phyloP scores from a whole-genome alignment of 2,329 filamentous ascomycete species.

The Fusarium palustre region DNA sequence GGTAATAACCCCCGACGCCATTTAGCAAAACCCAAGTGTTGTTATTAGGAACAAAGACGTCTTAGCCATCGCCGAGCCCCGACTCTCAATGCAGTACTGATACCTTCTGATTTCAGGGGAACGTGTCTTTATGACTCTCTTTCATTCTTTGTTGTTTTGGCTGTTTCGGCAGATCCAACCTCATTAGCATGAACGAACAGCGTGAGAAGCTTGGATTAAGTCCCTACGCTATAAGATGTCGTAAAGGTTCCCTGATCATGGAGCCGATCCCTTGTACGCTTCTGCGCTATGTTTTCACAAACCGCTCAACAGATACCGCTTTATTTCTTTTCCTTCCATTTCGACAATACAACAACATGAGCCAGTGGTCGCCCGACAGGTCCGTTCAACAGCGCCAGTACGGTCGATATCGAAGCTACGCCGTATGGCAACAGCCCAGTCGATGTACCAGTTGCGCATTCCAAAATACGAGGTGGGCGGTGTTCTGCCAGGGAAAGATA shows the following conservation, averaged over 20 bases:
- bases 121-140: neutral
- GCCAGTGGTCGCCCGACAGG: too few relatives aligned
- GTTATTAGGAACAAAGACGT: neutral
- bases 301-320: too few relatives aligned
- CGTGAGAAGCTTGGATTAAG: too few relatives aligned
- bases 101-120: neutral
- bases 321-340: too few relatives aligned
- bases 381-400: too few relatives aligned
- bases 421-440: too few relatives aligned
- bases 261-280: neutral
- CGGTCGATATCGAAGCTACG: too few relatives aligned
- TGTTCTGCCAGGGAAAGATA: too few relatives aligned
- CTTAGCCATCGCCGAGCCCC: neutral
- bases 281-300: too few relatives aligned
- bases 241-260: neutral
- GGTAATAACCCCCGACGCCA: neutral
- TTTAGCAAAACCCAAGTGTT: neutral
- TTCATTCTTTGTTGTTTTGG: neutral
- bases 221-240: neutral
- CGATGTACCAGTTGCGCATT: too few relatives aligned
- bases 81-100: neutral
- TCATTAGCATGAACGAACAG: fast-evolving
- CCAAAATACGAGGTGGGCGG: too few relatives aligned
- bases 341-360: too few relatives aligned
- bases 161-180: neutral